A percentile compares a stretch with the other conserved stretches of the same genome.
phyloP scores from a whole-genome alignment of 305 asterid genomes.

The Rubia balearica region DNA sequence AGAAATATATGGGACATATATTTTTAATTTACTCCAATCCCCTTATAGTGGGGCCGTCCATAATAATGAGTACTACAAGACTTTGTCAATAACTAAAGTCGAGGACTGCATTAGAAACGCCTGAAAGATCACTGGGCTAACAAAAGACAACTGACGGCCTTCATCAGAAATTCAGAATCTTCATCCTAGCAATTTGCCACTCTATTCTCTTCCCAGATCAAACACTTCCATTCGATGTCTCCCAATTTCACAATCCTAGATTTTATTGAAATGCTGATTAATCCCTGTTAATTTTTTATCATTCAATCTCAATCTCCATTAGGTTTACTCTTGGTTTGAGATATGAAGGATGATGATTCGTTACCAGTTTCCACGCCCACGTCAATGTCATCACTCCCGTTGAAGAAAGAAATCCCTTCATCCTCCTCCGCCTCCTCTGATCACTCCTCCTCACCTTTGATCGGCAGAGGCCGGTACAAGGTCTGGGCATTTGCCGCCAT shows the following conservation, averaged over 20 bases:
- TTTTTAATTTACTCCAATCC: too few species aligned
- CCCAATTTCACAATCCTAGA: background rate
- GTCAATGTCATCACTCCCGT: conserved; percentile 22
- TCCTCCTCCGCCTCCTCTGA: conserved; percentile 24
- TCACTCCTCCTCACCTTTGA: conserved; percentile 20
- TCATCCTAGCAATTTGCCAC: background rate
- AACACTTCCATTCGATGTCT: background rate
- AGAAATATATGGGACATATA: too few species aligned
- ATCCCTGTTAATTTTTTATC: background rate
- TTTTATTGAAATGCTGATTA: background rate
- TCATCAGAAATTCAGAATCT: too few species aligned
- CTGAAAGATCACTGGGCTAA: too few species aligned
- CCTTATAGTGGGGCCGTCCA: too few species aligned
- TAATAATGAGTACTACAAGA: too few species aligned
- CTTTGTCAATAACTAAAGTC: too few species aligned
- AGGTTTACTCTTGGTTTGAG: background rate
- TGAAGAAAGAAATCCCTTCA: conserved; percentile 7
- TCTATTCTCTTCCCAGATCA: background rate
- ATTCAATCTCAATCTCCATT: background rate
- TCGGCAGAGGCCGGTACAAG: conserved; percentile 55
- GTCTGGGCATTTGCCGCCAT: conserved; percentile 62
- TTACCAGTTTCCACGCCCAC: conserved; percentile 69
- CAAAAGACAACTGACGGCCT: too few species aligned
- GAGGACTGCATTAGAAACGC: too few species aligned
- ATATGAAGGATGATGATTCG: conserved; percentile 62